Evolutionary conservation across 129 eudicot genomes (phyloP).

Genomic region (Flaveria brownii): DNA sequence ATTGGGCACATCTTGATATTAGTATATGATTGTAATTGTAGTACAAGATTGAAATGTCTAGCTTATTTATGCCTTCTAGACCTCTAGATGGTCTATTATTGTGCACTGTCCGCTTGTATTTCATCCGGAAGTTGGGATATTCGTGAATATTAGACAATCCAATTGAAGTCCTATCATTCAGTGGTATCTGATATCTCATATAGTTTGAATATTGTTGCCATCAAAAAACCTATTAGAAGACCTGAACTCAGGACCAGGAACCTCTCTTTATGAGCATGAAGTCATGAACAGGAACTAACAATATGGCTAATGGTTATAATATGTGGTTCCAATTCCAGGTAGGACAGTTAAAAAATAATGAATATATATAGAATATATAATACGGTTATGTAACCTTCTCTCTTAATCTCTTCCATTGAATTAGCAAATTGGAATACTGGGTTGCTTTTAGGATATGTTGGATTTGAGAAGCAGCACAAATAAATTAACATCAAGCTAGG

Average conservation of each 20-base stretch:
- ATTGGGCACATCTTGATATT: background rate
- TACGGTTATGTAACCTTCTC: too few relatives aligned
- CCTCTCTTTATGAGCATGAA: background rate
- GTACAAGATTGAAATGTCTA: background rate
- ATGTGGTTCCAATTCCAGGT: too few relatives aligned
- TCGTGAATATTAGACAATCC: background rate
- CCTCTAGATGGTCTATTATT: background rate
- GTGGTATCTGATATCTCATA: too few relatives aligned
- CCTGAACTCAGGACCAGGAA: background rate
- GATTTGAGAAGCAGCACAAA: background rate
- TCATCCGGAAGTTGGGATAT: background rate
- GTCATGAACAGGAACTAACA: too few relatives aligned
- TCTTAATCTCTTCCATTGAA: too few relatives aligned
- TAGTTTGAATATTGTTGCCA: background rate
- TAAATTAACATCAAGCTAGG: background rate
- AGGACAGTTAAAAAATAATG: too few relatives aligned
- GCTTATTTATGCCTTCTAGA: background rate
- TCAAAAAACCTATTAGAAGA: too few relatives aligned
- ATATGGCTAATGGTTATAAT: background rate
- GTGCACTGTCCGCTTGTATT: background rate
- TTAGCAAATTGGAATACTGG: background rate
- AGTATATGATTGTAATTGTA: background rate
- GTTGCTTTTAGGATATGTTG: background rate
- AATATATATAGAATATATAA: too few relatives aligned
- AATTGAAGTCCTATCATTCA: background rate